Evolutionary conservation across 495 filamentous ascomycete genomes (phyloP).

Genomic region (Penicillium argentinense): DNA sequence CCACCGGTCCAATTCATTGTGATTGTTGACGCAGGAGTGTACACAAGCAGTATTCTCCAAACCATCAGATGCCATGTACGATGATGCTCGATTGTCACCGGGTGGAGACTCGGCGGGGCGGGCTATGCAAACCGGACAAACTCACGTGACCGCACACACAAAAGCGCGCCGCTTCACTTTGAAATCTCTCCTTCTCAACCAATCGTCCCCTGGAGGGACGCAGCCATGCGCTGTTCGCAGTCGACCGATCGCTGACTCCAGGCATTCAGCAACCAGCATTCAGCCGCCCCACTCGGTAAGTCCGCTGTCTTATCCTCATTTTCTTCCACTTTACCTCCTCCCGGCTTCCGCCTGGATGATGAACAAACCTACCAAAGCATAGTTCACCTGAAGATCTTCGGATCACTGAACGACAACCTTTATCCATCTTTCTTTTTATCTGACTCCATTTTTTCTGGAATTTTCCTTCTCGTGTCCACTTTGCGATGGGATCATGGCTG

Average conservation of each 20-base stretch:
- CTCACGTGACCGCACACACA: background rate
- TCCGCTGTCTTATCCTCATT: background rate
- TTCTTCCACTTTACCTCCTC: background rate
- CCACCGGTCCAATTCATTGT: constrained; percentile 51
- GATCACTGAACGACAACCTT: constrained; percentile 49
- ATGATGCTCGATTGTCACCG: no score
- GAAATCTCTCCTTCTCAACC: constrained; percentile 1
- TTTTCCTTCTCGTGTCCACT: background rate
- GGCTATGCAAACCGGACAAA: background rate
- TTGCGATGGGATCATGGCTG: constrained; percentile 6
- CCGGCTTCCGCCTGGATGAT: constrained; percentile 32
- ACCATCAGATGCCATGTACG: no score
- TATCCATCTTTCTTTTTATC: constrained; percentile 50
- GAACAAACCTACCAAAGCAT: constrained; percentile 49
- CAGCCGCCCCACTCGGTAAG: constrained; percentile 8
- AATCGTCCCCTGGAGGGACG: background rate
- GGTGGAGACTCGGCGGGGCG: no score
- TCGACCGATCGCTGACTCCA: background rate
- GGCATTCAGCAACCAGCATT: background rate
- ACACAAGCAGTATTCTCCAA: no score
- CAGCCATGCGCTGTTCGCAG: constrained; percentile 1
- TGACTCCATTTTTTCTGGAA: constrained; percentile 24
- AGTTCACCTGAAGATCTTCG: constrained; percentile 53
- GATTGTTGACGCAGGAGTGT: background rate
- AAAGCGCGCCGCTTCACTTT: background rate